Percentiles rank a stretch among this genome's conserved stretches.
phyloP scores from a whole-genome alignment of 2,329 filamentous ascomycete species.

The Ascochyta pisi region DNA sequence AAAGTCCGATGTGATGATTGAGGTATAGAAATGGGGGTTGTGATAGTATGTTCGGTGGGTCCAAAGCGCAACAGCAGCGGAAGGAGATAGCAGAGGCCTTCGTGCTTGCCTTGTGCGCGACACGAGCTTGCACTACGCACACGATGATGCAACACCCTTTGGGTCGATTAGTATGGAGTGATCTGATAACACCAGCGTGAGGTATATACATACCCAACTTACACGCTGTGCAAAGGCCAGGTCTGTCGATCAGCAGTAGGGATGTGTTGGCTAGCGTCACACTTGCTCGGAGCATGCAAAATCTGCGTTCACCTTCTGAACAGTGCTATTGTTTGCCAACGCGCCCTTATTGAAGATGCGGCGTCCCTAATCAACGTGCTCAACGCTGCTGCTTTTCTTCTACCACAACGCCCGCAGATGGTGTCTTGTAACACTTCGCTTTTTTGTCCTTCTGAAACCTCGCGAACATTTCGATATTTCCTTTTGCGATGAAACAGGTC shows the following conservation, averaged over 20 bases:
- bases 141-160: background rate
- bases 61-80: background rate
- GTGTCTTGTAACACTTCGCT: background rate
- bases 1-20: background rate
- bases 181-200: background rate
- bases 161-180: background rate
- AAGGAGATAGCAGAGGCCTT: background rate
- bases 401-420: background rate
- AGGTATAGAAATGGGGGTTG: background rate
- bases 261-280: constrained; percentile 9
- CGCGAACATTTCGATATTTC: background rate
- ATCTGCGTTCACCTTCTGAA: constrained; percentile 13
- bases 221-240: background rate
- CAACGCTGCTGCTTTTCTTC: constrained; percentile 7
- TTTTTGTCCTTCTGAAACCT: background rate
- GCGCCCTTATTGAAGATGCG: constrained; percentile 5
- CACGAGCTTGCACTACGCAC: background rate
- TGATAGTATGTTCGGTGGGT: constrained; percentile 58
- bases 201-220: background rate
- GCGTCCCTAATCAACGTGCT: constrained; percentile 1
- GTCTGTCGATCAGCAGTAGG: constrained; percentile 12
- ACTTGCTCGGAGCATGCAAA: constrained; percentile 9
- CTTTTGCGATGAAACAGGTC: constrained; percentile 10
- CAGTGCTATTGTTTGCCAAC: constrained; percentile 15
- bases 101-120: background rate